phyloP scores from a whole-genome alignment of 176 grass and related monocot genomes.

The Eleusine indica region DNA sequence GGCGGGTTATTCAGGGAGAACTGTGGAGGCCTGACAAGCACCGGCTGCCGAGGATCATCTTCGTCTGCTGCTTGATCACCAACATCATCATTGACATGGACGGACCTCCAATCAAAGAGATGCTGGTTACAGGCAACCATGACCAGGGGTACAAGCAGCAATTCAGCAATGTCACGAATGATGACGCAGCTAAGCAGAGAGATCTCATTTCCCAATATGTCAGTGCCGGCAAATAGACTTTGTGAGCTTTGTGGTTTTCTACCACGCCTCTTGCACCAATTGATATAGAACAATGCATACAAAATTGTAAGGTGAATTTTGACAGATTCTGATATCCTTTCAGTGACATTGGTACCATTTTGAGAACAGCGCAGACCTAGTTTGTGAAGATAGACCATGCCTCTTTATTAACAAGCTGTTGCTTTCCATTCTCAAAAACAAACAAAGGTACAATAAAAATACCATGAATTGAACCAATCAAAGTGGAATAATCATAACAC shows the following conservation, averaged over 20 bases:
- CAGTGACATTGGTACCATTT: neutral
- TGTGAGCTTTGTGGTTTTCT: conserved; percentile 11
- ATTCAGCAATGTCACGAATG: conserved; percentile 32
- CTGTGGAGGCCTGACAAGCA: conserved; percentile 77
- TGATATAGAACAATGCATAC: conserved; percentile 2
- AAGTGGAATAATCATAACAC: conserved; percentile 24
- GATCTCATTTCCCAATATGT: conserved; percentile 39
- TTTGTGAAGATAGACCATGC: neutral
- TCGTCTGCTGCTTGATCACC: conserved; percentile 46
- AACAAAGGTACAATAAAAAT: neutral
- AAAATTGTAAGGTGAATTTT: conserved; percentile 30
- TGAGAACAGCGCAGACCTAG: neutral
- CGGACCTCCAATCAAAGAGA: conserved; percentile 22
- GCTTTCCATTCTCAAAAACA: neutral
- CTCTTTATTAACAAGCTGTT: neutral
- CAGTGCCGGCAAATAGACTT: neutral
- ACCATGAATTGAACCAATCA: neutral
- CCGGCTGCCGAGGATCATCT: conserved; percentile 55
- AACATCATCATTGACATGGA: conserved; percentile 55
- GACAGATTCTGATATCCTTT: neutral
- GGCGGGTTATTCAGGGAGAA: conserved; percentile 62
- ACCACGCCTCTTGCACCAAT: neutral
- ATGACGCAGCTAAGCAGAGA: conserved; percentile 37
- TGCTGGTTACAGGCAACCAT: conserved; percentile 20
- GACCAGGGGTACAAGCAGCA: conserved; percentile 47